These are phyloP conservation scores for Keithomyces neogunnii DNA, from an alignment of 2,329 filamentous ascomycete species.

Conservation along the genomic window DNA sequence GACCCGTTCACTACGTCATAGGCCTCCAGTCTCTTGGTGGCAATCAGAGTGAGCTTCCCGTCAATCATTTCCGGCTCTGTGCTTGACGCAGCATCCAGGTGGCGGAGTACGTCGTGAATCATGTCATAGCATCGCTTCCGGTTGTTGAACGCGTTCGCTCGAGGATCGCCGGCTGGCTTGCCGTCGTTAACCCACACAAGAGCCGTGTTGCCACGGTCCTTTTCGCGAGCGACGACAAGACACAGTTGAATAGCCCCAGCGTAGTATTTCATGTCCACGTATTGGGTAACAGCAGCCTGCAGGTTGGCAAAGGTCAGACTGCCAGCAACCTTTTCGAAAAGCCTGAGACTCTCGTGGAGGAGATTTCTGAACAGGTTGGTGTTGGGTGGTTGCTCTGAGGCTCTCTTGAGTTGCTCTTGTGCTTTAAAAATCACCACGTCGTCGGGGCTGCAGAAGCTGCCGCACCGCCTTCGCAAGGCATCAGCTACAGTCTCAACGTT, in stretches of 20 bases:
- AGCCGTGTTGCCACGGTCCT: constrained; percentile 79
- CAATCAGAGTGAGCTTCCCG: constrained; percentile 65
- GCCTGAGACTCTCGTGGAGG: constrained; percentile 77
- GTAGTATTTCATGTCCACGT: constrained; percentile 77
- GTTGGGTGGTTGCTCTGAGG: constrained; percentile 68
- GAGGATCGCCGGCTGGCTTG: constrained; percentile 61
- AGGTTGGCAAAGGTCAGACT: constrained; percentile 77
- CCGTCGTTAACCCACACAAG: constrained; percentile 82
- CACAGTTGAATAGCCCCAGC: constrained; percentile 87
- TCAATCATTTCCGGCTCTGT: constrained; percentile 66
- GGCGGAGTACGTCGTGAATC: constrained; percentile 72
- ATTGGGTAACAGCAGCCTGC: constrained; percentile 68
- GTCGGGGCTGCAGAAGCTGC: constrained; percentile 94
- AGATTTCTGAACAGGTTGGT: constrained; percentile 69
- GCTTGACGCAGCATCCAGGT: constrained; percentile 64
- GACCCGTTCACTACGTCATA: constrained; percentile 86
- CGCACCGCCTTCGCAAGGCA: constrained; percentile 82
- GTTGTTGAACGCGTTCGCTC: constrained; percentile 57
- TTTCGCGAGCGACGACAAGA: constrained; percentile 72
- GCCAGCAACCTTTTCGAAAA: constrained; percentile 84
- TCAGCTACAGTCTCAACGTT: constrained; percentile 98
- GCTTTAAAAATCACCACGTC: constrained; percentile 98
- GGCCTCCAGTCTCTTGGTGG: constrained; percentile 76
- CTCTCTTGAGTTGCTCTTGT: constrained; percentile 86
- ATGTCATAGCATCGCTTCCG: constrained; percentile 77